Evolutionary conservation across 108 stramenopile genomes (phyloP).

Genomic region (Fragilariopsis cylindrus): DNA sequence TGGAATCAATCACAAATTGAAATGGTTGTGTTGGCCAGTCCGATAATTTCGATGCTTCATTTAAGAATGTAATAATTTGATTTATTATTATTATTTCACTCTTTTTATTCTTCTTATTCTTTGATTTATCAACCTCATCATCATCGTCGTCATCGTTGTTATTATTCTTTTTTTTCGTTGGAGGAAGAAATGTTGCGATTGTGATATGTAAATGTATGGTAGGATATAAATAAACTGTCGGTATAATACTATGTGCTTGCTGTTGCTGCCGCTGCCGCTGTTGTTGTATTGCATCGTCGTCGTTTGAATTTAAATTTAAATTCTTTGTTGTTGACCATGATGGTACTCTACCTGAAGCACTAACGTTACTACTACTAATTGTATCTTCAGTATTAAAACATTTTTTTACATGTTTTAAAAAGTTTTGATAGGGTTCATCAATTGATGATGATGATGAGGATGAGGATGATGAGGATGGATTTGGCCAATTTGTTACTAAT

Average conservation of each 20-base stretch:
- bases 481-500: conserved; percentile 36
- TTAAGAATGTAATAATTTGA: conserved; percentile 19
- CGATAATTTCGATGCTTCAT: conserved; percentile 21
- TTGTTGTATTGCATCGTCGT: too few relatives aligned
- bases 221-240: conserved; percentile 45
- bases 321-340: too few relatives aligned
- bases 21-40: conserved; percentile 47
- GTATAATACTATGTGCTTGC: not conserved
- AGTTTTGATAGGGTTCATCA: conserved; percentile 25
- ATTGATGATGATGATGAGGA: conserved; percentile 3
- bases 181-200: conserved; percentile 40
- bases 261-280: too few relatives aligned
- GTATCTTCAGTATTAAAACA: conserved; percentile 34
- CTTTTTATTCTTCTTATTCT: conserved; percentile 1
- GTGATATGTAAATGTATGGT: conserved; percentile 41
- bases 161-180: not conserved
- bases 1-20: conserved; percentile 27
- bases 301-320: too few relatives aligned
- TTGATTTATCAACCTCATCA: not conserved
- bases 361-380: not conserved
- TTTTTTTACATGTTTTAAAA: conserved; percentile 20
- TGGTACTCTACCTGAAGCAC: too few relatives aligned
- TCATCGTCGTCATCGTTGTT: conserved; percentile 1
- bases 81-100: not conserved
- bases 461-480: not conserved